Evolutionary conservation across 345 rosid genomes (phyloP).

Genomic region (Citrus mangshanensis): DNA sequence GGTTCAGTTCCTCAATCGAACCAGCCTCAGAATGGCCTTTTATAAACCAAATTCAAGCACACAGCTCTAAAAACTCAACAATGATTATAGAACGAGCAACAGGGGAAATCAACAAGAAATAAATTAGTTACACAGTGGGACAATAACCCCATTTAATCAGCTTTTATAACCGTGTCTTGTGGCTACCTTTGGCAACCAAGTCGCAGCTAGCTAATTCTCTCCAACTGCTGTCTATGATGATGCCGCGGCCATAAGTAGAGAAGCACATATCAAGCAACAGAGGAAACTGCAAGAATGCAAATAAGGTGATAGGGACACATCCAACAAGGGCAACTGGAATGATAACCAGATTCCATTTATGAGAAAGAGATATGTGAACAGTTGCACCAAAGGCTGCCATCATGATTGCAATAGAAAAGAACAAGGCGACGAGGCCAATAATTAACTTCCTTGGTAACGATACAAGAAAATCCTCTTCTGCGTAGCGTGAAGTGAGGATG

Average conservation of each 20-base stretch:
- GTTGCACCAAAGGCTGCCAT: conserved; percentile 3
- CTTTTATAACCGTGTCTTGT: too few species aligned
- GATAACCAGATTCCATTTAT: neutral
- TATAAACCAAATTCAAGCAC: too few species aligned
- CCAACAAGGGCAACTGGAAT: neutral
- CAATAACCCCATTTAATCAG: too few species aligned
- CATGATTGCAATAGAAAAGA: conserved; percentile 9
- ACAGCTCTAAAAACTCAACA: too few species aligned
- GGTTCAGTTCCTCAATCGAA: too few species aligned
- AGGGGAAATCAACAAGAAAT: too few species aligned
- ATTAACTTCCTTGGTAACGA: neutral
- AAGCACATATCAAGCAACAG: neutral
- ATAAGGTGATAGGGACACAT: neutral
- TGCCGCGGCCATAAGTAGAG: neutral
- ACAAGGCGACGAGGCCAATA: neutral
- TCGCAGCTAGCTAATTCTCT: too few species aligned
- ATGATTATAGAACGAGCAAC: accelerated
- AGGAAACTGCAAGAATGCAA: neutral
- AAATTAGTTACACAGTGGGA: too few species aligned
- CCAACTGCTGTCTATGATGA: neutral
- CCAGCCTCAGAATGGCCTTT: too few species aligned
- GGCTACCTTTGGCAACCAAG: accelerated
- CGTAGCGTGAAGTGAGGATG: neutral
- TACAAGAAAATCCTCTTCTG: neutral
- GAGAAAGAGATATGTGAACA: neutral